Base-by-base conservation (phyloP, 2,329 filamentous ascomycete genomes). In the Trichoderma semiorbis region DNA sequence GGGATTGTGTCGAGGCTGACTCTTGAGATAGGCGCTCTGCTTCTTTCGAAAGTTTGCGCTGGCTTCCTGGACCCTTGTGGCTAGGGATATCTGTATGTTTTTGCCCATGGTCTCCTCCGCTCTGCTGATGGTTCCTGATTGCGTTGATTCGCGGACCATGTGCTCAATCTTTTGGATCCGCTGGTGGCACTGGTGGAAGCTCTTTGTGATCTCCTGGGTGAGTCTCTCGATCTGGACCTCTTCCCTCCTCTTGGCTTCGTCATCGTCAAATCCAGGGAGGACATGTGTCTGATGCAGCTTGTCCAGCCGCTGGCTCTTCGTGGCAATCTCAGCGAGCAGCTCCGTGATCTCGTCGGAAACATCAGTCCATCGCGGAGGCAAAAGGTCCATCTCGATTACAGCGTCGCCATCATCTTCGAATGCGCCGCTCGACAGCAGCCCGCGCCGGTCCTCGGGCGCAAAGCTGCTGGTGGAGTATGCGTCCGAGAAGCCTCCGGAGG, bases 211-310 rank as follows among this genome's bases (percentile, higher is more conserved):
- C 73, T 92, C 89, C 81, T 97, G 93, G 0, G 96, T 99, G 78
- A 98, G 85, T 74, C 87, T 86, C 84, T 99, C 96, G 77, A 99
- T 99, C 79, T 97, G 91, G 65, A 89, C 85, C 83, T 98, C 96
- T 80, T 99, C 96, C 73, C 89, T 88, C 80, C 87, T 91, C 83
- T 97, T 96, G 55, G 94, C 89, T 69, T 94, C 93, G 77, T 98
- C 95, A 78, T 99, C 96, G 79, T 98, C 94, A 83, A 99, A 99
- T 32, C 95, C 95, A 0, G 96, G 96, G 16, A 99, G 87, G 57
- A 99, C 93, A 82, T 99, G 96, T 81, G 98, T 98, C 83, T 97
- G 94, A 81, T 99, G 96, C 73, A 99, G 85, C 79, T 95, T 93
- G 79, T 98, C 96, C 36, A 99, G 88, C 77, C 90, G 91, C 77